A percentile compares a stretch with the other conserved stretches of the same genome.
Evolutionary conservation across 371 early-diverging fungal genomes (phyloP).

Genomic region (Lichtheimia hyalospora): DNA sequence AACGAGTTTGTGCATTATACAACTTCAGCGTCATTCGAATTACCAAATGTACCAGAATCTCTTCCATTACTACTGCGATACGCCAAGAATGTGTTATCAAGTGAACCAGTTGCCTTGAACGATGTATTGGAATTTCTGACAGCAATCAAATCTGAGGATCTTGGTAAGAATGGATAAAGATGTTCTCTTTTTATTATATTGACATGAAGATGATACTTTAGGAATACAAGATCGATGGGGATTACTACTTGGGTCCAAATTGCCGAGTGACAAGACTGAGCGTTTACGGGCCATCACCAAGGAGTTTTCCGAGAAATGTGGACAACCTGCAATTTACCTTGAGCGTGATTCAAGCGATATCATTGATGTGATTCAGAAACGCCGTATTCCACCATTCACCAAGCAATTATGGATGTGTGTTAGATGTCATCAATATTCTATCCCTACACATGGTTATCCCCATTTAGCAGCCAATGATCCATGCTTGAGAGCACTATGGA

Average conservation of each 20-base stretch:
- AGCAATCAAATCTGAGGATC: slow-evolving; percentile 13
- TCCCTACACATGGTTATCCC: slow-evolving; percentile 2
- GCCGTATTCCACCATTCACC: slow-evolving; percentile 18
- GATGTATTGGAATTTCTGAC: slow-evolving; percentile 30
- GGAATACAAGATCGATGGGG: slow-evolving; percentile 11
- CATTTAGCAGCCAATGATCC: slow-evolving; percentile 16
- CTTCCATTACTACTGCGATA: slow-evolving; percentile 25
- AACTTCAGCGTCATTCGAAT: slow-evolving; percentile 22
- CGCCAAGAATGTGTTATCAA: slow-evolving; percentile 19
- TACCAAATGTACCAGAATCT: slow-evolving; percentile 28
- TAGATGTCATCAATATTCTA: slow-evolving; percentile 33
- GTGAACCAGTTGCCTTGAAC: slow-evolving; percentile 25
- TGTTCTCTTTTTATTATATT: neutral
- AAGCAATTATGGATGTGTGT: slow-evolving; percentile 23
- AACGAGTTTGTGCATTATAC: slow-evolving; percentile 34
- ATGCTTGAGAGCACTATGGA: slow-evolving; percentile 33
- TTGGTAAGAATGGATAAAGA: neutral
- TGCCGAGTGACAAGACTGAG: slow-evolving; percentile 16
- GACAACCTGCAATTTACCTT: slow-evolving; percentile 37
- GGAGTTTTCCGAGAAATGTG: slow-evolving; percentile 31
- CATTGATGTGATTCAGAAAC: slow-evolving; percentile 39
- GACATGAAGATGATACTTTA: neutral
- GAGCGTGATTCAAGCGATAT: slow-evolving; percentile 19
- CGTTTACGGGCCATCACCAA: slow-evolving; percentile 18
- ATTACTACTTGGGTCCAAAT: slow-evolving; percentile 10